Percentiles rank a stretch among this genome's conserved stretches.
phyloP scores from a whole-genome alignment of 768 basidiomycete species.

The Leccinum uliginosum region DNA sequence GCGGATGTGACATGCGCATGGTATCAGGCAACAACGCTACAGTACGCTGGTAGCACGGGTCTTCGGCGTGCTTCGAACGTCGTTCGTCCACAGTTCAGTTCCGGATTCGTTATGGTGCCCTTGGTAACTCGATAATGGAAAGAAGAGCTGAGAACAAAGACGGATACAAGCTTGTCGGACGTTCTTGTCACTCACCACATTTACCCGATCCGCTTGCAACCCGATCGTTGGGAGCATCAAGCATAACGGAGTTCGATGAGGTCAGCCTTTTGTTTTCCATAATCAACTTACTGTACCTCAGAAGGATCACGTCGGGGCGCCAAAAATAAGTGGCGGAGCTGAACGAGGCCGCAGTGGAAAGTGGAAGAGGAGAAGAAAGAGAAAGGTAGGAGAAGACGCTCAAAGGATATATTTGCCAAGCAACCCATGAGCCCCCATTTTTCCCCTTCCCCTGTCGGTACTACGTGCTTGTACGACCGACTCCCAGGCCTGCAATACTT shows the following conservation, averaged over 20 bases:
- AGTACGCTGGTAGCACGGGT: neutral
- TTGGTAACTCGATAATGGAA: neutral
- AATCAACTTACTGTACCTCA: neutral
- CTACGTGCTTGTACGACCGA: neutral
- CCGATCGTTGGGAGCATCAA: neutral
- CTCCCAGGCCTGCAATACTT: neutral
- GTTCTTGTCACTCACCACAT: neutral
- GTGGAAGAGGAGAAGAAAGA: no score
- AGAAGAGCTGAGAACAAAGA: neutral
- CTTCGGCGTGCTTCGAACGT: neutral
- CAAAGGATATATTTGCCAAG: neutral
- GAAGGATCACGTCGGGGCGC: neutral
- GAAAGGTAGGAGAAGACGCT: neutral
- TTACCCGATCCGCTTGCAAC: neutral
- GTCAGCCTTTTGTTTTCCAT: neutral
- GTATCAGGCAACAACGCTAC: neutral
- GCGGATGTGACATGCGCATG: neutral
- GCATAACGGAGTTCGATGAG: neutral
- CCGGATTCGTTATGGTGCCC: neutral
- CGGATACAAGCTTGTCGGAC: conserved; percentile 5
- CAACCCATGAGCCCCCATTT: neutral
- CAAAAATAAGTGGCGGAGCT: neutral
- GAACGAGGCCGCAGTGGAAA: neutral
- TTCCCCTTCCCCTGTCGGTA: no score
- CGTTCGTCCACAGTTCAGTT: neutral